Evolutionary conservation across 768 basidiomycete genomes (phyloP).

Genomic region (Kwoniella botswanensis): DNA sequence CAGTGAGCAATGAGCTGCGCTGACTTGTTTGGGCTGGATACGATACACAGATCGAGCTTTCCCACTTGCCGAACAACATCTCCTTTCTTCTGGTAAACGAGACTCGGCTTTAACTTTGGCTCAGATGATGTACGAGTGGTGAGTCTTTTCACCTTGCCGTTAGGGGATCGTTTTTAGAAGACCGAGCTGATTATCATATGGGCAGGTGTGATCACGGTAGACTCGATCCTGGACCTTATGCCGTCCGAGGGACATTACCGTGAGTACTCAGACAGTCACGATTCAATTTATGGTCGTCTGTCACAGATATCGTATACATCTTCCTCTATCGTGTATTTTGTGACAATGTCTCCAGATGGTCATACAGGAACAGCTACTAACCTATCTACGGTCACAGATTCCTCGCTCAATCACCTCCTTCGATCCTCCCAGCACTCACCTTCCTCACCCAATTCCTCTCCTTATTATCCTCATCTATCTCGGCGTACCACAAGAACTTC

Average conservation of each 20-base stretch:
- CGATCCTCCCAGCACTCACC: constrained; percentile 89
- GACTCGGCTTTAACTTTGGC: constrained; percentile 87
- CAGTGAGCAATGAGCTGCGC: too few relatives aligned
- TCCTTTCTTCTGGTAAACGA: constrained; percentile 82
- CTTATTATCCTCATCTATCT: constrained; percentile 62
- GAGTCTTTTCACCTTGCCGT: constrained; percentile 10
- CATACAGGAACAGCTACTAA: neutral
- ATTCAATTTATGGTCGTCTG: too few relatives aligned
- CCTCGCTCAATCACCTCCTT: constrained; percentile 77
- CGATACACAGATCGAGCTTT: constrained; percentile 71
- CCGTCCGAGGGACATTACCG: constrained; percentile 84
- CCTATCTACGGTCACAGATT: constrained; percentile 38
- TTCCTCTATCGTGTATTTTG: neutral
- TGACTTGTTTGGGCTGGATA: too few relatives aligned
- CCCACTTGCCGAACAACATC: constrained; percentile 76
- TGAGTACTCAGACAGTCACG: constrained; percentile 59
- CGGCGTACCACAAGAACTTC: constrained; percentile 57
- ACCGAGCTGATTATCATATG: neutral
- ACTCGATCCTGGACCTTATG: constrained; percentile 74
- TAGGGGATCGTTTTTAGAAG: neutral
- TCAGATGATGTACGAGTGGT: constrained; percentile 85
- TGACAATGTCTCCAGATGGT: too few relatives aligned
- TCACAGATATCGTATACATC: neutral
- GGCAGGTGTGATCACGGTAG: constrained; percentile 55
- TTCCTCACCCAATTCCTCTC: constrained; percentile 82